Evolutionary conservation across 345 rosid genomes (phyloP).

Genomic region (Litchi chinensis): DNA sequence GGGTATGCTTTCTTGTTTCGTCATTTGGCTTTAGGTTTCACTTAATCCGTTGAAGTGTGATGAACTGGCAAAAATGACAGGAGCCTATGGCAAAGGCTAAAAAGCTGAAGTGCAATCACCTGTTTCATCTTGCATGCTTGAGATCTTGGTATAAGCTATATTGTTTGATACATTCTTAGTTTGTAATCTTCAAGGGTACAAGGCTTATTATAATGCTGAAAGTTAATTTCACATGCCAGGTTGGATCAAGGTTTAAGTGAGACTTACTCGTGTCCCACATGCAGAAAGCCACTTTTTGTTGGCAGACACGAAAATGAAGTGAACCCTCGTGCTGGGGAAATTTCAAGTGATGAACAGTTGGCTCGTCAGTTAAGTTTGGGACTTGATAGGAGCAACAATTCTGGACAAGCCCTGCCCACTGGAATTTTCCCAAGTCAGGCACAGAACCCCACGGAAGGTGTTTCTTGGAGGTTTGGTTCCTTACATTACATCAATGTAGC

Average conservation of each 20-base stretch:
- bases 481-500: slow-evolving; percentile 19
- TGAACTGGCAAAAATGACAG: slow-evolving; percentile 49
- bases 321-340: slow-evolving; percentile 47
- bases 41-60: slow-evolving; percentile 23
- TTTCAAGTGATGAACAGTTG: slow-evolving; percentile 71
- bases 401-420: slow-evolving; percentile 53
- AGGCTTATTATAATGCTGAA: slow-evolving; percentile 28
- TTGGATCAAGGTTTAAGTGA: slow-evolving; percentile 98
- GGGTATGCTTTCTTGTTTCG: slow-evolving; percentile 56
- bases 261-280: slow-evolving; percentile 90
- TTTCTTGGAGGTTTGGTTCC: slow-evolving; percentile 74
- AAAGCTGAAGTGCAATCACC: slow-evolving; percentile 87
- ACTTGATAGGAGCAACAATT: slow-evolving; percentile 58
- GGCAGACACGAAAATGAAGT: slow-evolving; percentile 66
- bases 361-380: slow-evolving; percentile 70
- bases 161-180: slow-evolving; percentile 14
- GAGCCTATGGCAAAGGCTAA: slow-evolving; percentile 99
- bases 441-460: slow-evolving; percentile 61
- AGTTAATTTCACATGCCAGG: slow-evolving; percentile 56
- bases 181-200: slow-evolving; percentile 19
- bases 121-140: slow-evolving; percentile 96
- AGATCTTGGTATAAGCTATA: slow-evolving; percentile 78
- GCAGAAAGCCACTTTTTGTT: slow-evolving; percentile 94
- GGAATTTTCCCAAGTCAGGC: slow-evolving; percentile 72
- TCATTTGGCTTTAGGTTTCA: slow-evolving; percentile 19